Base-by-base conservation (phyloP, 2,329 filamentous ascomycete species). In the Hymenoscyphus occultus region DNA sequence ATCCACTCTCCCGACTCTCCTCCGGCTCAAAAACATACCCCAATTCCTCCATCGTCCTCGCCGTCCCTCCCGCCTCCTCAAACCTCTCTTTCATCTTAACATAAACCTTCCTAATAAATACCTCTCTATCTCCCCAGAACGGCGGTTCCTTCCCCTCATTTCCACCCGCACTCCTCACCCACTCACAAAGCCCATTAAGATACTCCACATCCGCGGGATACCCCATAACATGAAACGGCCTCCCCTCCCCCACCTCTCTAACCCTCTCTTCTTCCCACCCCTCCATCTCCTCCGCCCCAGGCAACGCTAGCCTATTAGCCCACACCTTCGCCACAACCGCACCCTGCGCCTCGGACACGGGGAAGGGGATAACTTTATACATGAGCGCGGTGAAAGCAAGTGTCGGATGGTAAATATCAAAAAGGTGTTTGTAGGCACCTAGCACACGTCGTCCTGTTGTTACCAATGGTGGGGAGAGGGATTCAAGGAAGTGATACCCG, bases 281-380 rank as follows among this genome's bases (percentile, higher is more conserved):
- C 63, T 81, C 76, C 89, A 97, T 96, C 61, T 86, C 85, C 0
- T 79, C 74, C 1, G 75, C 75, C 0, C 84, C 73, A 0, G 93
- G 93, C 9, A 97, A 79, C 0, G 77, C 68, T 0, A 97, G 79
- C 0, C 85, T 79, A 40, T 90, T 90, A 0, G 91, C 86, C 84
- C 91, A 96, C 0, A 93, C 84, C 0, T 91, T 86, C 1, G 93
- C 86, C 57, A 96, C 82, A 0, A 91, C 84, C 0, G 93, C 90
- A 0, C 87, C 87, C 77, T 97, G 93, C 5, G 86, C 87, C 78
- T 97, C 92, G 0, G 88, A 84, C 0, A 95, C 72, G 0, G 91
- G 89, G 75, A 96, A 96, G 0, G 94, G 94, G n/a, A 96, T 90
- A n/a, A 95, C 86, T 70, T 90, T 90, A 74, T 93, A 89, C 16